phyloP scores from a whole-genome alignment of 2,329 filamentous ascomycete genomes.

The Botrytis fabae region DNA sequence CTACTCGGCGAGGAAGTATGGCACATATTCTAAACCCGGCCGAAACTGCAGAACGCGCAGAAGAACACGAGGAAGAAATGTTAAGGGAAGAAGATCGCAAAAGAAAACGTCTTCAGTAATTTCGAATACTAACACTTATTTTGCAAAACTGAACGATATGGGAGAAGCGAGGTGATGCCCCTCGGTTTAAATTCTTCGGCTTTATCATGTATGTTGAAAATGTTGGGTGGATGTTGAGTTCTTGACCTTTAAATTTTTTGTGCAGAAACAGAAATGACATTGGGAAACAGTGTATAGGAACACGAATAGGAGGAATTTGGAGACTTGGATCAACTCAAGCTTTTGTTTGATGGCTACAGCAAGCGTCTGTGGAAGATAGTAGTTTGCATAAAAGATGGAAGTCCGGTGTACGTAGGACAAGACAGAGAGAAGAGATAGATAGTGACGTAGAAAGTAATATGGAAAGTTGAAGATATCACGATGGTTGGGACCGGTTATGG shows the following conservation, averaged over 20 bases:
- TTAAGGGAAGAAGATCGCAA: slow-evolving; percentile 56
- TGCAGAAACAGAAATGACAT: not conserved
- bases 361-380: slow-evolving; percentile 4
- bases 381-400: not conserved
- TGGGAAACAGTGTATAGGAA: not conserved
- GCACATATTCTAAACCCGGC: slow-evolving; percentile 71
- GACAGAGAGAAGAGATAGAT: not conserved
- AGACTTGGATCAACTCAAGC: slow-evolving; percentile 4
- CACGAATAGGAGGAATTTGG: not conserved
- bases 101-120: slow-evolving; percentile 53
- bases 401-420: not conserved
- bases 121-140: not conserved
- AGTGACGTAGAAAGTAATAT: not conserved
- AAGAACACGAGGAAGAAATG: slow-evolving; percentile 66
- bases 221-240: not conserved
- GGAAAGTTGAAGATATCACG: not conserved
- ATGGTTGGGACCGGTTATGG: not conserved
- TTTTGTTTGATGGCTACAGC: slow-evolving; percentile 10
- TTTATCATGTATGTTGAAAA: not conserved
- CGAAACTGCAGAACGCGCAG: slow-evolving; percentile 64
- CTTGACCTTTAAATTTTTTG: not conserved
- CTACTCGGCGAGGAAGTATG: slow-evolving; percentile 70
- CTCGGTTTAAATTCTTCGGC: not conserved
- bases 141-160: not conserved
- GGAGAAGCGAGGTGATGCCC: too few species aligned